Percentiles rank a stretch among this genome's conserved stretches.
Evolutionary conservation across 352 stramenopile genomes (phyloP).

Genomic region (Aphanomyces euteiches): DNA sequence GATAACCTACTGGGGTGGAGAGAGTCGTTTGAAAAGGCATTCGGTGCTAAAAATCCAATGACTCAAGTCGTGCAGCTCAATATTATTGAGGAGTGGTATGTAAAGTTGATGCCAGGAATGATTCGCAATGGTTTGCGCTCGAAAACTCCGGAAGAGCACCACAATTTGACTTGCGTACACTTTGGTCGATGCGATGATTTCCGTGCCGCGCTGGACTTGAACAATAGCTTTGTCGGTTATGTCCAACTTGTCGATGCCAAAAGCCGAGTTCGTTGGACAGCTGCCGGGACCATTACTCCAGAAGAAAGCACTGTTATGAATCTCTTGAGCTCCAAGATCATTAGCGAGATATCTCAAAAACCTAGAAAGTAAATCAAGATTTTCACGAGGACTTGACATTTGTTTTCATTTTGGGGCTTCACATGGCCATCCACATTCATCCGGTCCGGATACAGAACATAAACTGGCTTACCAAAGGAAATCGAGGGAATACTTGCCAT

Average conservation of each 20-base stretch:
- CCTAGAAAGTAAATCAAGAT: conserved; percentile 9
- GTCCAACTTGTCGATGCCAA: conserved; percentile 75
- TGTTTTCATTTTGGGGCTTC: neutral
- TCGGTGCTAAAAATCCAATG: conserved; percentile 35
- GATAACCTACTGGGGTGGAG: conserved; percentile 77
- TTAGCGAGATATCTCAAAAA: conserved; percentile 28
- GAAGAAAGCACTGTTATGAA: conserved; percentile 25
- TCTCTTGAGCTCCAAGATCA: conserved; percentile 24
- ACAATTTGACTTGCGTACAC: conserved; percentile 55
- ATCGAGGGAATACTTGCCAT: neutral
- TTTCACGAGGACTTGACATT: neutral
- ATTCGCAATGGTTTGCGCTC: conserved; percentile 60
- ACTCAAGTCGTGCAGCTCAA: conserved; percentile 72
- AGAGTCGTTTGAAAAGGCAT: conserved; percentile 52
- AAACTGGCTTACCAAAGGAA: no score
- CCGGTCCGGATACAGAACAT: conserved; percentile 6
- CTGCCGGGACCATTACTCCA: conserved; percentile 24
- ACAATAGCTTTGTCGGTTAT: conserved; percentile 87
- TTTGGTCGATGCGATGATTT: conserved; percentile 82
- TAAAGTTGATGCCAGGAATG: conserved; percentile 69
- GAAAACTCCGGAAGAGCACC: conserved; percentile 45
- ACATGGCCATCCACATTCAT: neutral
- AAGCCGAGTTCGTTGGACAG: conserved; percentile 71
- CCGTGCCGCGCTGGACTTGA: conserved; percentile 66
- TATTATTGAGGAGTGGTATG: conserved; percentile 88